phyloP scores from a whole-genome alignment of 257 asterid genomes.

The Rehmannia glutinosa region DNA sequence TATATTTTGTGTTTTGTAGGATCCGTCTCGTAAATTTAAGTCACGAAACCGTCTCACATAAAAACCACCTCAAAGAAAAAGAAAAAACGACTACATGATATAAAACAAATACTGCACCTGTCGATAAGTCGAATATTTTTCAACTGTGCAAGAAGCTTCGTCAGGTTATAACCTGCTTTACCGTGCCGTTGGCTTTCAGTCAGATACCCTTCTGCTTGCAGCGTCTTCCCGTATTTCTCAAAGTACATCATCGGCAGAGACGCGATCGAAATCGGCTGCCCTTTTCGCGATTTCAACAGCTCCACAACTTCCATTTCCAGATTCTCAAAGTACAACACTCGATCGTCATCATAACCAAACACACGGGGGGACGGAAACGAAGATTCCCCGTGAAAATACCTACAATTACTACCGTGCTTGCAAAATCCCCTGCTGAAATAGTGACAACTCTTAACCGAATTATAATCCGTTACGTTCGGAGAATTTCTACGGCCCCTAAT shows the following conservation, averaged over 20 bases:
- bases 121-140: constrained; percentile 52
- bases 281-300: constrained; percentile 42
- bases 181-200: constrained; percentile 74
- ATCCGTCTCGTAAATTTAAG: too few species aligned
- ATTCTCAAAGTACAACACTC: constrained; percentile 37
- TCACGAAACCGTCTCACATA: too few species aligned
- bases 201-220: constrained; percentile 67
- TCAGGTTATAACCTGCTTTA: constrained; percentile 56
- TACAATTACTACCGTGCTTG: constrained; percentile 60
- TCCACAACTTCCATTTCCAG: constrained; percentile 48
- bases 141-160: constrained; percentile 55
- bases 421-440: constrained; percentile 62
- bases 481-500: constrained; percentile 30
- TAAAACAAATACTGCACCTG: constrained; percentile 27
- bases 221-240: constrained; percentile 44
- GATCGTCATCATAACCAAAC: constrained; percentile 42
- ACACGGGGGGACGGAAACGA: constrained; percentile 17
- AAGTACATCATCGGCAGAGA: constrained; percentile 58
- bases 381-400: constrained; percentile 43
- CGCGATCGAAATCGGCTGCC: constrained; percentile 61
- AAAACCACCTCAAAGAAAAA: too few species aligned
- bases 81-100: constrained; percentile 30
- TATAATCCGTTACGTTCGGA: constrained; percentile 15
- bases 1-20: too few species aligned
- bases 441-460: constrained; percentile 50